Evolutionary conservation across 345 rosid species (phyloP).

Genomic region (Eucalyptus grandis): DNA sequence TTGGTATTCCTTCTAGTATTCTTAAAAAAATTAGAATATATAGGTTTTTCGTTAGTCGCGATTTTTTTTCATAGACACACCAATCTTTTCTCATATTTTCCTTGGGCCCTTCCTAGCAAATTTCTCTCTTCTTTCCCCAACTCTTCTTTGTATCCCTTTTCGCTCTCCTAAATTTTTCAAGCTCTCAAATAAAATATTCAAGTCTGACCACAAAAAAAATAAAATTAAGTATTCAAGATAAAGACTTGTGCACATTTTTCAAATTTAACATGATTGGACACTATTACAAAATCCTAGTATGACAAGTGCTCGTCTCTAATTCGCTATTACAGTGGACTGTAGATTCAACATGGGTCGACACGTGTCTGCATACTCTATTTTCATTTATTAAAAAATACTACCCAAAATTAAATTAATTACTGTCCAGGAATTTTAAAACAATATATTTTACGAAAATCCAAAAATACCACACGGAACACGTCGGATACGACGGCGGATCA

Average conservation of each 20-base stretch:
- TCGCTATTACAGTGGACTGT: background rate
- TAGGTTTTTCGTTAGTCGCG: fast-evolving
- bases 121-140: background rate
- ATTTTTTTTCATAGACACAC: background rate
- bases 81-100: background rate
- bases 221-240: background rate
- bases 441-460: background rate
- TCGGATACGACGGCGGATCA: background rate
- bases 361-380: background rate
- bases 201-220: background rate
- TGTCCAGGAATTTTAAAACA: background rate
- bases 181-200: background rate
- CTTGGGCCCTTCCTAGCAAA: background rate
- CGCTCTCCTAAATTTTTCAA: background rate
- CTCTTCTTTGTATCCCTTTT: background rate
- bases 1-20: fast-evolving
- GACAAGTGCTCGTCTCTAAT: background rate
- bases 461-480: background rate
- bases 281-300: background rate
- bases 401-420: background rate
- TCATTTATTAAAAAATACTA: background rate
- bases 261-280: background rate
- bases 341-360: background rate
- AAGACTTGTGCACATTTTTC: no score
- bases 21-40: background rate